A percentile compares a stretch with the other conserved stretches of the same genome.
Evolutionary conservation across 306 rosid species (phyloP).

Genomic region (Glycine latifolia): DNA sequence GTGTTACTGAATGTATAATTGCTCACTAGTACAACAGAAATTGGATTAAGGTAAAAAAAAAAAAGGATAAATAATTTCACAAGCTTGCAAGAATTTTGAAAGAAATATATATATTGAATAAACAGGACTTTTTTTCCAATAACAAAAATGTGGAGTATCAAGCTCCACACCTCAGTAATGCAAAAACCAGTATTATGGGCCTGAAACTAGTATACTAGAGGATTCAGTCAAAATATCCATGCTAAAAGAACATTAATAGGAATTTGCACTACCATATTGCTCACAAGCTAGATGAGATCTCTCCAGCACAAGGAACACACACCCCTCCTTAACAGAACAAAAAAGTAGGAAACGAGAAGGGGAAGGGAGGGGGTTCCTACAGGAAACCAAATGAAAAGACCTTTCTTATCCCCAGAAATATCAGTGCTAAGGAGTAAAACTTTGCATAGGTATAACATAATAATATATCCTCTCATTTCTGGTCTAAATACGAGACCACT

Average conservation of each 20-base stretch:
- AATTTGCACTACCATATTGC: conserved; percentile 19
- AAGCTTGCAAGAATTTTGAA: neutral
- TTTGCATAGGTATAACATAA: conserved; percentile 3
- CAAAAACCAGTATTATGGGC: conserved; percentile 11
- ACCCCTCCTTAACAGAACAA: neutral
- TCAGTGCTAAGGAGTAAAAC: neutral
- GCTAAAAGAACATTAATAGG: conserved; percentile 18
- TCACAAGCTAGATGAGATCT: conserved; percentile 32
- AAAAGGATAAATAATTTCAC: conserved; percentile 12
- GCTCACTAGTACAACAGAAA: neutral
- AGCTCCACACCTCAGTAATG: conserved; percentile 26
- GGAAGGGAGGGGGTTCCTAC: neutral
- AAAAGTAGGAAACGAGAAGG: neutral
- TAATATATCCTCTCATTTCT: neutral
- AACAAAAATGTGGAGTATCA: neutral
- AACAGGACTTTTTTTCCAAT: neutral
- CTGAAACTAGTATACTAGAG: conserved; percentile 31
- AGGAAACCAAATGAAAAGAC: conserved; percentile 20
- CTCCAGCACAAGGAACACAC: conserved; percentile 19
- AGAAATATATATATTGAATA: neutral
- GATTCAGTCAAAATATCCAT: conserved; percentile 26
- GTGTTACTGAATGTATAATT: conserved; percentile 20
- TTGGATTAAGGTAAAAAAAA: conserved; percentile 2
- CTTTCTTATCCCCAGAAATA: conserved; percentile 19
- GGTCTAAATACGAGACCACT: conserved; percentile 1